Evolutionary conservation across 768 basidiomycete genomes (phyloP).

Genomic region (Gymnopilus dilepis): DNA sequence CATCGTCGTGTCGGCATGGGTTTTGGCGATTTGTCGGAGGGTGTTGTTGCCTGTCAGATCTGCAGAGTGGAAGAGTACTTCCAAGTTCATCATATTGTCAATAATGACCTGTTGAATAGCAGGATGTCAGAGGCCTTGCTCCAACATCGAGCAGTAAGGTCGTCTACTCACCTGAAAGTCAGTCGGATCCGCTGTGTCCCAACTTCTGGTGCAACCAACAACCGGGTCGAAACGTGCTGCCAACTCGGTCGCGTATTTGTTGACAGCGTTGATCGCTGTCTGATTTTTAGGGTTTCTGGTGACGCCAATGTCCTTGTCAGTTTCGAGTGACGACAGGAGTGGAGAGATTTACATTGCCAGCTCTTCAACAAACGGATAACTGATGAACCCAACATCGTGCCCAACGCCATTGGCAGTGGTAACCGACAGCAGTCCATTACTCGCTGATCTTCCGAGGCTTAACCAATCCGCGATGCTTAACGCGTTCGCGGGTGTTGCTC

Average conservation of each 20-base stretch:
- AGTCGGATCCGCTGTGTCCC: conserved; percentile 63
- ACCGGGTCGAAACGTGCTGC: conserved; percentile 60
- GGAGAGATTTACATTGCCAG: conserved; percentile 52
- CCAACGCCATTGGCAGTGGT: conserved; percentile 54
- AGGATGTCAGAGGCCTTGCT: conserved; percentile 1
- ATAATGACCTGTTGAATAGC: conserved; percentile 58
- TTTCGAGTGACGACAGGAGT: not conserved
- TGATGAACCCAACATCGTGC: conserved; percentile 76
- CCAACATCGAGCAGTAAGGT: not conserved
- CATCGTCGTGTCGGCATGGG: conserved; percentile 71
- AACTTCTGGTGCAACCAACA: conserved; percentile 75
- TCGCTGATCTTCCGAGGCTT: conserved; percentile 53
- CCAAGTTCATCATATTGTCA: conserved; percentile 83
- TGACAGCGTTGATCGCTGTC: conserved; percentile 60
- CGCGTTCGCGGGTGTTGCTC: conserved; percentile 40
- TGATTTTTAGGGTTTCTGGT: conserved; percentile 59
- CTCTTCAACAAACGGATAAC: conserved; percentile 71
- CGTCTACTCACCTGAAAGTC: conserved; percentile 54
- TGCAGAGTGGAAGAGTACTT: conserved; percentile 64
- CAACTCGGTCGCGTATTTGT: conserved; percentile 59
- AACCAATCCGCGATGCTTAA: conserved; percentile 60
- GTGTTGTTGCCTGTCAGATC: conserved; percentile 65
- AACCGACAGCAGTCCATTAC: conserved; percentile 55
- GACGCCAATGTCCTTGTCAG: conserved; percentile 1
- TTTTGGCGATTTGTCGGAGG: conserved; percentile 61